Evolutionary conservation across 768 basidiomycete species (phyloP).

Genomic region (Botryobasidium botryosum): DNA sequence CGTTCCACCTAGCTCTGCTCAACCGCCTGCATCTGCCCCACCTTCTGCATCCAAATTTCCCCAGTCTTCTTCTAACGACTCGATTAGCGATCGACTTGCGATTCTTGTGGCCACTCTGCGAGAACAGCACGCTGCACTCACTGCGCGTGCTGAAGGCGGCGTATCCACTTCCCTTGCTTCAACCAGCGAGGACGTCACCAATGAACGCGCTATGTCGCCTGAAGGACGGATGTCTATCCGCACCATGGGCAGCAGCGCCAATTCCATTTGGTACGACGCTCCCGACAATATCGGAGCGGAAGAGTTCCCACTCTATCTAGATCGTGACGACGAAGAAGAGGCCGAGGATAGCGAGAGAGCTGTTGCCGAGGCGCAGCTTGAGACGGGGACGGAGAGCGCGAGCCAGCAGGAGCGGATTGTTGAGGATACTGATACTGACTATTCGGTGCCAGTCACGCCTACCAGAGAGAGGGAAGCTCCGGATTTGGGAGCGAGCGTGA

Average conservation of each 20-base stretch:
- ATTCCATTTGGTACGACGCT: conserved; percentile 66
- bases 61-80: conserved; percentile 15
- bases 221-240: conserved; percentile 8
- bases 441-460: no score
- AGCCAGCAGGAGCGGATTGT: not conserved
- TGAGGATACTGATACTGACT: no score
- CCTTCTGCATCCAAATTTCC: not conserved
- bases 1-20: no score
- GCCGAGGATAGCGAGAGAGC: conserved; percentile 23
- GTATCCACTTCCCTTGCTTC: not conserved
- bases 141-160: conserved; percentile 16
- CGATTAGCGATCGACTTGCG: conserved; percentile 26
- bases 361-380: conserved; percentile 3
- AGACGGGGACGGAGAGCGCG: conserved; percentile 6
- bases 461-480: conserved; percentile 2
- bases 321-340: conserved; percentile 20
- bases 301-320: conserved; percentile 47
- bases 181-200: conserved; percentile 1
- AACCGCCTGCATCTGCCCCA: not conserved
- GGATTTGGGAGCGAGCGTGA: not conserved
- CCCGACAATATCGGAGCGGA: conserved; percentile 44
- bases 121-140: conserved; percentile 37
- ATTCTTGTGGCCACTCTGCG: conserved; percentile 37
- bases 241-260: conserved; percentile 20
- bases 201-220: not conserved